Conservation (phyloP, 768 basidiomycete species). For the Russula earlei region DNA sequence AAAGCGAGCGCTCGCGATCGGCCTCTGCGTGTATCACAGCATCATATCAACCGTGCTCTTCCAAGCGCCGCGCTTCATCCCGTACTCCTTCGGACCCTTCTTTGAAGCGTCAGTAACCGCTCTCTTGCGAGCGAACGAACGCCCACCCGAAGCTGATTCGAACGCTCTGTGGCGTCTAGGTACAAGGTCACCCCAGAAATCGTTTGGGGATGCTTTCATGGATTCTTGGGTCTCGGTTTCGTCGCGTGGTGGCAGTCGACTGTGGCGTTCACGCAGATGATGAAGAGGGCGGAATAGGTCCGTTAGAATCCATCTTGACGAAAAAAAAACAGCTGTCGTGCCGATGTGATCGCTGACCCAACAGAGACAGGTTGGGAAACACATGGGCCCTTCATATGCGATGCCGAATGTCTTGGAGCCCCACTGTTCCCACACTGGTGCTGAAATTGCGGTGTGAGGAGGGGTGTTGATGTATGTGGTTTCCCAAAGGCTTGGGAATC, state of each 20-base stretch:
- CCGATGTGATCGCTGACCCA: neutral
- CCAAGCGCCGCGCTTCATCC: slow-evolving; percentile 73
- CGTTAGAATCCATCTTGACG: neutral
- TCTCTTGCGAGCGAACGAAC: neutral
- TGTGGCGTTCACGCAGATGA: slow-evolving; percentile 32
- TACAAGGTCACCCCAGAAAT: slow-evolving; percentile 60
- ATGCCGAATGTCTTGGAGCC: neutral
- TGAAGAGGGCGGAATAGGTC: slow-evolving; percentile 3
- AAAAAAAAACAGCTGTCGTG: neutral
- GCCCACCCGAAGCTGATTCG: neutral
- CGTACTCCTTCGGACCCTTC: slow-evolving; percentile 51
- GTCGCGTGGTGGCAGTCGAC: slow-evolving; percentile 80
- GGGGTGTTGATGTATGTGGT: neutral
- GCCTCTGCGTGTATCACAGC: slow-evolving; percentile 67
- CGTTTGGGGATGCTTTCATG: slow-evolving; percentile 66
- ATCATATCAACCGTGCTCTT: slow-evolving; percentile 64
- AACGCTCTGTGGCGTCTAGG: slow-evolving; percentile 26
- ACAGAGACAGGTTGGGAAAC: neutral
- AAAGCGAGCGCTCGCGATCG: slow-evolving; percentile 74
- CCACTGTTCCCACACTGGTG: neutral
- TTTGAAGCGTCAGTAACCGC: slow-evolving; percentile 46
- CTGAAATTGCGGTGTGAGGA: neutral
- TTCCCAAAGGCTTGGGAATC: neutral
- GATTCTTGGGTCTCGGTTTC: slow-evolving; percentile 60
- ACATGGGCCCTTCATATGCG: neutral